Evolutionary conservation across 2,329 filamentous ascomycete species (phyloP).

Genomic region (Colletotrichum paranaense): DNA sequence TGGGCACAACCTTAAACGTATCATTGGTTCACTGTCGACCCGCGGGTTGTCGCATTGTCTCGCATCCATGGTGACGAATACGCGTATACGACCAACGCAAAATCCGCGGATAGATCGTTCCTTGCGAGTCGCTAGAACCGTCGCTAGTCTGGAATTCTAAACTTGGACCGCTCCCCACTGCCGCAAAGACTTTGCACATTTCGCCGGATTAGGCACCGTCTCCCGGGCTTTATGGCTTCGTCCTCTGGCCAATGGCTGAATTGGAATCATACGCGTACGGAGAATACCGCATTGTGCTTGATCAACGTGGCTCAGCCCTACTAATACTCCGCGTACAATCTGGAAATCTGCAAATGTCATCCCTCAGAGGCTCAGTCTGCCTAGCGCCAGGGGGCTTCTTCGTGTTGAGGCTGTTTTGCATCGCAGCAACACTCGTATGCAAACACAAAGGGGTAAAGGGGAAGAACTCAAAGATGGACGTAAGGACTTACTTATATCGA

Average conservation of each 20-base stretch:
- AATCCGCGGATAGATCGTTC: not conserved
- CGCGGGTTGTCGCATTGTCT: not conserved
- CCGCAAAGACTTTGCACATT: not conserved
- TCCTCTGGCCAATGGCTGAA: not conserved
- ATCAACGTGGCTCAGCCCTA: constrained; percentile 27
- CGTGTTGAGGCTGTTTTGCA: constrained; percentile 1
- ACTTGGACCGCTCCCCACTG: not conserved
- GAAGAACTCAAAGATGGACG: not conserved
- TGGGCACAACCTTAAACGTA: not conserved
- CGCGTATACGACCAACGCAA: constrained; percentile 10
- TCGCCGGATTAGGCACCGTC: not conserved
- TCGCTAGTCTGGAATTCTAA: not conserved
- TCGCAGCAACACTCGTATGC: not conserved
- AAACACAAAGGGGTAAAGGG: constrained; percentile 9
- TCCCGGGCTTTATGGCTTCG: not conserved
- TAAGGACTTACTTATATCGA: not conserved
- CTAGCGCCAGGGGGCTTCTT: not conserved
- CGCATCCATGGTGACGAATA: constrained; percentile 17
- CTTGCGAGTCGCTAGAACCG: too few relatives aligned
- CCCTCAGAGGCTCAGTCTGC: not conserved
- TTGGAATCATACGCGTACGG: constrained; percentile 19
- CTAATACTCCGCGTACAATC: constrained; percentile 26
- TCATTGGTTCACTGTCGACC: not conserved
- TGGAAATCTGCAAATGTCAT: constrained; percentile 17
- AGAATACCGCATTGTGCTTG: not conserved